These are phyloP conservation scores for Pichia insulana DNA, from an alignment of 805 yeast genomes.

Conservation along the genomic window DNA sequence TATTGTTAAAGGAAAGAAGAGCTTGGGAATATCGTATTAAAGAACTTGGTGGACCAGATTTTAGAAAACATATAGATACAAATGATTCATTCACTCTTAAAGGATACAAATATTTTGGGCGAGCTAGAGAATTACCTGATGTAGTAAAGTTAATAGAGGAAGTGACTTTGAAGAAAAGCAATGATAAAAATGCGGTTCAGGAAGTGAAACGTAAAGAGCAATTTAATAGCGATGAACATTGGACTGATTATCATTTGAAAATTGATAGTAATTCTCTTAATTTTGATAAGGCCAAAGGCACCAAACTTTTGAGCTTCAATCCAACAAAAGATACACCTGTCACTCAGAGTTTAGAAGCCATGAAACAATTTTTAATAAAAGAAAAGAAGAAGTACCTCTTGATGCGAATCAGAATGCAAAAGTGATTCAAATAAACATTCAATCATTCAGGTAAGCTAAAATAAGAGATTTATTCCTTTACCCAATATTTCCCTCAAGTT, in stretches of 20 bases:
- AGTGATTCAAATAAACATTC: not conserved
- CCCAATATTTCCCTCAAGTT: constrained; percentile 26
- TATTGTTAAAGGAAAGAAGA: constrained; percentile 52
- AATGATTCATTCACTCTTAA: constrained; percentile 21
- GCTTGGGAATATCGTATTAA: constrained; percentile 75
- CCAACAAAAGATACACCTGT: not conserved
- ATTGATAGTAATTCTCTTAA: not conserved
- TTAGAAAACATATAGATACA: constrained; percentile 16
- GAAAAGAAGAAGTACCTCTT: constrained; percentile 2
- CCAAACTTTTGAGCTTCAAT: not conserved
- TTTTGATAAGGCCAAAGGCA: not conserved
- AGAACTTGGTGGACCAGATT: constrained; percentile 68
- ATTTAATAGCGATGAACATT: not conserved
- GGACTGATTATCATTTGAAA: not conserved
- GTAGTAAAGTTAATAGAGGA: constrained; percentile 42
- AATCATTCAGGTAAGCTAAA: too few relatives aligned
- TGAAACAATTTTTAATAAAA: constrained; percentile 1
- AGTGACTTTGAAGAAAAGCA: constrained; percentile 17
- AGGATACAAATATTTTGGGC: constrained; percentile 71
- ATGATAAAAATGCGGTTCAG: constrained; percentile 7
- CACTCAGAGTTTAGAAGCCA: not conserved
- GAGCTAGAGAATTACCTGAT: constrained; percentile 76
- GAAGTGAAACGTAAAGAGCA: not conserved
- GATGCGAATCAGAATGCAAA: not conserved
- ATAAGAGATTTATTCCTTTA: constrained; percentile 17